These are phyloP conservation scores for Trichosanthes cucumerina DNA, from an alignment of 306 rosid species.

Conservation along the genomic window DNA sequence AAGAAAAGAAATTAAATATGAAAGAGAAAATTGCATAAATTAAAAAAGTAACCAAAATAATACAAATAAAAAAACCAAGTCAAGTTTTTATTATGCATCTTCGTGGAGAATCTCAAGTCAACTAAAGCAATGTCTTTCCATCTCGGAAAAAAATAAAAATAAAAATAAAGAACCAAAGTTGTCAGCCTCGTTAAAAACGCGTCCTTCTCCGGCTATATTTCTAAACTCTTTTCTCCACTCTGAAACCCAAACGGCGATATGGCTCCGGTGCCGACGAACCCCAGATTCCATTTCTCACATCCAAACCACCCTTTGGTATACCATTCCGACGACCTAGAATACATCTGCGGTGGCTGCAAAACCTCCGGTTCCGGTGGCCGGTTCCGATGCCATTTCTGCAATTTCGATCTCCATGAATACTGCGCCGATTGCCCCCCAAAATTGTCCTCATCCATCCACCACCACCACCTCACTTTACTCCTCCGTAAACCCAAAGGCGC, in stretches of 20 bases:
- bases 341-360: conserved; percentile 6
- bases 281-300: neutral
- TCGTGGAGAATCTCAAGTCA: neutral
- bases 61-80: neutral
- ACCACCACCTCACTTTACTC: neutral
- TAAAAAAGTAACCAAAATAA: no score
- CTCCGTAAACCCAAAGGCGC: neutral
- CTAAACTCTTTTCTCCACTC: neutral
- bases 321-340: neutral
- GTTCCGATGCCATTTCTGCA: conserved; percentile 16
- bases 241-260: neutral
- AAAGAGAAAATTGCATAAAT: no score
- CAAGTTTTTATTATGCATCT: neutral
- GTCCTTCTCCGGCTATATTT: neutral
- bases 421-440: conserved; percentile 15
- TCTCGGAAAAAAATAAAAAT: no score
- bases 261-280: neutral
- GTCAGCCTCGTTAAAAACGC: neutral
- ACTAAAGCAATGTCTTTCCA: neutral
- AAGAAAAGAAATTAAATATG: no score
- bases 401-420: conserved; percentile 15
- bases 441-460: conserved; percentile 9
- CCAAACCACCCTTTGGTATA: neutral
- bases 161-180: no score
- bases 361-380: conserved; percentile 1